Evolutionary conservation across 1,284 basidiomycete species (phyloP).

Genomic region (Apiotrichum akiyoshidainum): DNA sequence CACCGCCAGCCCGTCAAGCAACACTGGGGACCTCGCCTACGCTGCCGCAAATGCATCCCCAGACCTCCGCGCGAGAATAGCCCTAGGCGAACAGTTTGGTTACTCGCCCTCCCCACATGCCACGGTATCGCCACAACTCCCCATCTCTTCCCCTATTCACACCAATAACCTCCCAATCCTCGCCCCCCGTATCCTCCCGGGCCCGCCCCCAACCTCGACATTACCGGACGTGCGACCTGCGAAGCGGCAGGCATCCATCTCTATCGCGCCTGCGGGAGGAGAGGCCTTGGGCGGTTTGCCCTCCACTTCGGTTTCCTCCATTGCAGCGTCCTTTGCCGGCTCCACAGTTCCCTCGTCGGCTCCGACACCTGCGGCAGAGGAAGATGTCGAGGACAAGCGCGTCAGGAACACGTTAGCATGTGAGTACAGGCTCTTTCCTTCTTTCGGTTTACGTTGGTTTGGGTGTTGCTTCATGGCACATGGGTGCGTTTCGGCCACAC

Average conservation of each 20-base stretch:
- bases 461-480: no score
- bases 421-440: constrained; percentile 15
- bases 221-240: background rate
- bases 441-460: no score
- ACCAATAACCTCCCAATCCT: background rate
- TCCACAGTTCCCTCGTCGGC: background rate
- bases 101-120: background rate
- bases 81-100: background rate
- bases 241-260: background rate
- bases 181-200: background rate
- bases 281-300: background rate
- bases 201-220: background rate
- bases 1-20: background rate
- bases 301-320: background rate
- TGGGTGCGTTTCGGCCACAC: no score
- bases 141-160: background rate
- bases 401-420: constrained; percentile 36
- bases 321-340: background rate
- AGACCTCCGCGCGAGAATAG: background rate
- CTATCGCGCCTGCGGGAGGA: background rate
- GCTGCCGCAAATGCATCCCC: background rate
- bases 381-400: constrained; percentile 35
- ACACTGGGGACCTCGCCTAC: background rate
- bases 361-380: background rate
- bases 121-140: background rate